Evolutionary conservation across 495 filamentous ascomycete genomes (phyloP).

Genomic region (Trichoderma reesei): DNA sequence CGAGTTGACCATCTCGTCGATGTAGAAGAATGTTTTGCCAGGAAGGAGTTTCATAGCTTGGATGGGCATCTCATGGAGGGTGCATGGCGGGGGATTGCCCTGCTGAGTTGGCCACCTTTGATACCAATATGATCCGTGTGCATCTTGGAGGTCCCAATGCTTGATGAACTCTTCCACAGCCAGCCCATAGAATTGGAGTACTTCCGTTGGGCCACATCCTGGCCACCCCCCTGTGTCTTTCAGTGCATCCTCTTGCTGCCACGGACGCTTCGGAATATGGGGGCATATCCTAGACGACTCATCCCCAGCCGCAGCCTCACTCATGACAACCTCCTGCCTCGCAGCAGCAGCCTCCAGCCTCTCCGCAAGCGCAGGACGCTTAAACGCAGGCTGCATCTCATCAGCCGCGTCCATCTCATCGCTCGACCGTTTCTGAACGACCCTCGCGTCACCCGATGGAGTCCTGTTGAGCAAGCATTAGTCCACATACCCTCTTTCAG

Average conservation of each 20-base stretch:
- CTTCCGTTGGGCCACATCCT: too few species aligned
- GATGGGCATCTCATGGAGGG: background rate
- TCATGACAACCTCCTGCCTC: background rate
- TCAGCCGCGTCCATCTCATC: background rate
- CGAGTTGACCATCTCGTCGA: background rate
- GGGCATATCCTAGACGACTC: background rate
- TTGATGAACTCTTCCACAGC: too few species aligned
- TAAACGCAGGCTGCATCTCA: background rate
- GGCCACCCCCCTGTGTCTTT: too few species aligned
- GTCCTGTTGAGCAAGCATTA: too few species aligned
- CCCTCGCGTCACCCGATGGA: background rate
- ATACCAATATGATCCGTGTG: background rate
- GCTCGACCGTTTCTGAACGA: background rate
- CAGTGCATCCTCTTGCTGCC: too few species aligned
- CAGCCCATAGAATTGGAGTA: too few species aligned
- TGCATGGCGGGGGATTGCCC: background rate
- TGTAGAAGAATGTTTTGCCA: conserved; percentile 1
- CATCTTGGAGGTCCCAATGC: background rate
- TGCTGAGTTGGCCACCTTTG: fast-evolving
- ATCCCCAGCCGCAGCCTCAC: background rate
- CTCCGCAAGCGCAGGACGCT: background rate
- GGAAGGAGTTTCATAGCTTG: background rate
- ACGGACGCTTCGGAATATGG: too few species aligned
- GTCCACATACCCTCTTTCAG: too few species aligned
- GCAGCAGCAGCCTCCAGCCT: background rate